Evolutionary conservation across 495 filamentous ascomycete genomes (phyloP), one percentile per base, ranked within the genome.

Genomic region (Penicillium antarcticum): DNA sequence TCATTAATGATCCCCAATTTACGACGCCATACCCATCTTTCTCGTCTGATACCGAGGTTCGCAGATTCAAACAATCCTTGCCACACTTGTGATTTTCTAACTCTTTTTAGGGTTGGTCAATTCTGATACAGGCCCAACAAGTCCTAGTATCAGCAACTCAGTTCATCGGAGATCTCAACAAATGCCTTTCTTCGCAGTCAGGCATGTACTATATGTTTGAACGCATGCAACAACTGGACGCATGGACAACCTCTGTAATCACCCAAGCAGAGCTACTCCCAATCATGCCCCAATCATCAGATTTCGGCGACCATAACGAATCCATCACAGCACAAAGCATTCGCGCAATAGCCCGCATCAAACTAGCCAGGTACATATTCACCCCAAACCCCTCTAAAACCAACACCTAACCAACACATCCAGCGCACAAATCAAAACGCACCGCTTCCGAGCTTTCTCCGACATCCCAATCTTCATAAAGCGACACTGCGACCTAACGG

Each of bases 381-480:
- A 16, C 17, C 35, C 18, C 23, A 16, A 4, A 5, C 3, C 21
- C 8, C 45, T 16, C n/a, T 2, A 11, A 11, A 11, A 7, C 5
- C 10, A 4, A 42, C 14, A 26, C 12, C 8, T 47, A 18, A 48
- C 54, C 56, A 45, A 59, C 39, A 7, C 16, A 8, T 32, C 32
- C 50, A 84, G 81, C 68, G 79, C 81, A 23, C 72, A 81, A 62
- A 83, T 85, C 48, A 85, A 83, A 58, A 66, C 77, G 1, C 80
- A 85, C 42, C 79, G 80, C 13, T 83, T 81, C 54, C 69, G 74
- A 56, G 81, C 81, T 31, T 85, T 85, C 60, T 78, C 74, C 37
- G 80, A 85, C 50, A 74, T 81, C 1, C 80, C 81, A 8, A 72
- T 85, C 12, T 85, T 83, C 62, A 72, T 77, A 11, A 78, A 76